Percentiles rank a stretch among this genome's conserved stretches.
phyloP scores from a whole-genome alignment of 164 flowering plant genomes.

The Dillenia suffruticosa region DNA sequence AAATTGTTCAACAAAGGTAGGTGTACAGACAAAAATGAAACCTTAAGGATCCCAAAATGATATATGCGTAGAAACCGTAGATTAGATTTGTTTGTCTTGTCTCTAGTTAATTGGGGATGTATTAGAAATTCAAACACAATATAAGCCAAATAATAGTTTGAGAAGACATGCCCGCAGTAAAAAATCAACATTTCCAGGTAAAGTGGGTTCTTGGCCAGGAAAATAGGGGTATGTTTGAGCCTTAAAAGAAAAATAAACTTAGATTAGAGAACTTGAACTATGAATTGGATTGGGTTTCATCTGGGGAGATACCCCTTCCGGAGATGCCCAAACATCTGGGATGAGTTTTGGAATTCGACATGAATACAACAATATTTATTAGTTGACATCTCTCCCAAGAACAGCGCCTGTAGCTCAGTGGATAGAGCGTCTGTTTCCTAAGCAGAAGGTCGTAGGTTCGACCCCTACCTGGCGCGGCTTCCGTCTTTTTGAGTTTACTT shows the following conservation, averaged over 20 bases:
- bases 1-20: no score
- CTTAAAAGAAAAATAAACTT: not conserved
- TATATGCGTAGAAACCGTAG: not conserved
- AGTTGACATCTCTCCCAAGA: no score
- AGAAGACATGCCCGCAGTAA: slow-evolving; percentile 53
- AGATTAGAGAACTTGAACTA: not conserved
- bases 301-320: slow-evolving; percentile 49
- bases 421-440: slow-evolving; percentile 71
- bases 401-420: slow-evolving; percentile 71
- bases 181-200: slow-evolving; percentile 64
- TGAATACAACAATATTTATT: no score
- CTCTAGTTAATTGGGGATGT: no score
- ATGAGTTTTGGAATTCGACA: no score
- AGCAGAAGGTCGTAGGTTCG: slow-evolving; percentile 78
- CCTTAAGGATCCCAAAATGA: no score
- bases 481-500: no score
- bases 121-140: no score
- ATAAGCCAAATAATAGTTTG: no score
- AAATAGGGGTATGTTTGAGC: slow-evolving; percentile 69
- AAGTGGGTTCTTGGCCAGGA: slow-evolving; percentile 89
- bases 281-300: not conserved
- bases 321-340: slow-evolving; percentile 88
- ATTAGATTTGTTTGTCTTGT: not conserved
- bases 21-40: no score
- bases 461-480: slow-evolving; percentile 56